phyloP scores from a whole-genome alignment of 177 flowering plant genomes.

The Vitis hybrid region DNA sequence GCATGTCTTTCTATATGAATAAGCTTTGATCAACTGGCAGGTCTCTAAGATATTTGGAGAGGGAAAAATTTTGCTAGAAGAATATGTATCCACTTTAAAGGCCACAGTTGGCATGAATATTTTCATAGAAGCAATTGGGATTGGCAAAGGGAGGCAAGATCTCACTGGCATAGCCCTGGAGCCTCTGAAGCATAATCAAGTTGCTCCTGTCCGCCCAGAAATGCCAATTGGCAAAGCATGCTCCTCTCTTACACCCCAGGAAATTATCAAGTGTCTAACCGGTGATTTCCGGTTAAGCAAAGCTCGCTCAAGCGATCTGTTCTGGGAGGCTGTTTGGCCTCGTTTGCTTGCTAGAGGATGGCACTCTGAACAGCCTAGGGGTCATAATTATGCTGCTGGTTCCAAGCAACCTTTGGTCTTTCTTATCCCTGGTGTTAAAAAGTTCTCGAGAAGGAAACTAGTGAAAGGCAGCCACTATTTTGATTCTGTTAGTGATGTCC shows the following conservation, averaged over 20 bases:
- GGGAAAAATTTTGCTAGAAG: constrained; percentile 57
- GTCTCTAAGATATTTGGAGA: constrained; percentile 63
- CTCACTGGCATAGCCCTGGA: constrained; percentile 61
- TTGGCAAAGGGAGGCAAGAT: constrained; percentile 87
- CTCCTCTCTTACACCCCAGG: constrained; percentile 30
- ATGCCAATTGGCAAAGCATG: constrained; percentile 66
- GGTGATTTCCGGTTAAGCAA: constrained; percentile 47
- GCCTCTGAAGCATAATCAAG: constrained; percentile 40
- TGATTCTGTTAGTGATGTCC: constrained; percentile 45
- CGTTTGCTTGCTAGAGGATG: constrained; percentile 52
- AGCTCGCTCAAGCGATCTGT: constrained; percentile 42
- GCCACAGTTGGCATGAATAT: constrained; percentile 50
- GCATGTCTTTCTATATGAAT: too few species aligned
- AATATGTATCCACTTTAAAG: constrained; percentile 63
- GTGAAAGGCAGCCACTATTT: constrained; percentile 44
- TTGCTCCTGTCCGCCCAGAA: constrained; percentile 39
- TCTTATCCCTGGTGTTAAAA: constrained; percentile 45
- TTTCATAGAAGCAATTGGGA: constrained; percentile 73
- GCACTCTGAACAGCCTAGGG: constrained; percentile 49
- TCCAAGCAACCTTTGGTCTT: constrained; percentile 35
- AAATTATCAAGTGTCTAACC: constrained; percentile 33
- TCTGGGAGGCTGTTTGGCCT: constrained; percentile 64
- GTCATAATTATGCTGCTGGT: constrained; percentile 11
- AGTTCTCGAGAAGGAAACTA: constrained; percentile 40
- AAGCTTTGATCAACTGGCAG: constrained; percentile 31